phyloP scores from a whole-genome alignment of 345 rosid genomes.

The Dipteronia dyeriana region DNA sequence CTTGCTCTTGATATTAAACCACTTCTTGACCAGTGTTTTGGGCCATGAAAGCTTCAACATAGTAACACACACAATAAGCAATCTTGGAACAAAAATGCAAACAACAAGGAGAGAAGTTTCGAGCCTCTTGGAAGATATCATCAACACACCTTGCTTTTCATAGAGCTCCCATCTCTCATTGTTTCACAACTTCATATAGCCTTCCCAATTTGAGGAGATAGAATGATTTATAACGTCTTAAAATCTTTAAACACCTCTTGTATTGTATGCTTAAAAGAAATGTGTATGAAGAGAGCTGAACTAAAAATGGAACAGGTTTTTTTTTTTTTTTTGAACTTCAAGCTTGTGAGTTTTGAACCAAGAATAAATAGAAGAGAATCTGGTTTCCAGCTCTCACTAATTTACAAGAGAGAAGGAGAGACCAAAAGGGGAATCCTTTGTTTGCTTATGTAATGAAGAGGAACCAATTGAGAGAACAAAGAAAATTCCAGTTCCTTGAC shows the following conservation, averaged over 20 bases:
- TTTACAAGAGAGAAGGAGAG: slow-evolving; percentile 20
- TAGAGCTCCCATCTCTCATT: slow-evolving; percentile 81
- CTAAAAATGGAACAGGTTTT: background rate
- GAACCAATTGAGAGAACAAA: slow-evolving; percentile 27
- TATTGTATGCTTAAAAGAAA: slow-evolving; percentile 18
- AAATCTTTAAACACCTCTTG: background rate
- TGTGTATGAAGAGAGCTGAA: slow-evolving; percentile 6
- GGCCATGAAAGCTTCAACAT: slow-evolving; percentile 88
- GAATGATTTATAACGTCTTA: slow-evolving; percentile 1
- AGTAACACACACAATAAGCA: slow-evolving; percentile 18
- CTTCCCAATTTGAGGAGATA: slow-evolving; percentile 21
- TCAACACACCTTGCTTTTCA: slow-evolving; percentile 74
- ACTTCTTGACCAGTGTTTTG: slow-evolving; percentile 90
- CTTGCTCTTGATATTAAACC: slow-evolving; percentile 87
- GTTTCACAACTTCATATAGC: slow-evolving; percentile 62
- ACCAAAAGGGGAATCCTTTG: slow-evolving; percentile 26
- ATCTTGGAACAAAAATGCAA: slow-evolving; percentile 17
- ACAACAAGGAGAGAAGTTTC: slow-evolving; percentile 14
- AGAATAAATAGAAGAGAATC: slow-evolving; percentile 9
- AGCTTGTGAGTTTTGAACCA: background rate
- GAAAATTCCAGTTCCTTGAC: slow-evolving; percentile 33
- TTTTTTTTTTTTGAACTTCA: background rate
- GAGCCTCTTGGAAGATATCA: slow-evolving; percentile 13
- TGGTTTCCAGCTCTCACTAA: slow-evolving; percentile 9
- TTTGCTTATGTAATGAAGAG: slow-evolving; percentile 33